phyloP scores from a whole-genome alignment of 2,329 filamentous ascomycete genomes.

The Pyrenochaeta sp. region DNA sequence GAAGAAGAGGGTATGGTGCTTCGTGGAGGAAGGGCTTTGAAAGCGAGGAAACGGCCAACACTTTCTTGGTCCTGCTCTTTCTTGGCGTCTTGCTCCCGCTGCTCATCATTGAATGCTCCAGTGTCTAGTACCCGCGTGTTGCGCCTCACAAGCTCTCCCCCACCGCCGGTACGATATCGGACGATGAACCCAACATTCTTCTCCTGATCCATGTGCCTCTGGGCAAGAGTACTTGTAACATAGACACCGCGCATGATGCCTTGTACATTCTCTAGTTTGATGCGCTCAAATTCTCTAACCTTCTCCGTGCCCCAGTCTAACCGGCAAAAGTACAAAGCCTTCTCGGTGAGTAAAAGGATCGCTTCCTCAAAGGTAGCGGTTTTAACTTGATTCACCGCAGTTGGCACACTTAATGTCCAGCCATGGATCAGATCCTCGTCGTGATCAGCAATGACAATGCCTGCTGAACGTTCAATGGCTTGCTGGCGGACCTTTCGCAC shows the following conservation, averaged over 20 bases:
- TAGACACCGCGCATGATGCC: constrained; percentile 84
- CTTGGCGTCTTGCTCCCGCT: constrained; percentile 13
- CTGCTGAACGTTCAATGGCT: constrained; percentile 87
- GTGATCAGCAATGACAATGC: constrained; percentile 76
- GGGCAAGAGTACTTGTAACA: constrained; percentile 85
- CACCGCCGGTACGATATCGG: constrained; percentile 75
- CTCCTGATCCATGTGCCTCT: constrained; percentile 76
- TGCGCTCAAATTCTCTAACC: constrained; percentile 87
- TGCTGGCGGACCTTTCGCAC: constrained; percentile 84
- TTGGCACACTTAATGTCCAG: constrained; percentile 87
- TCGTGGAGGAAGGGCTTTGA: constrained; percentile 63
- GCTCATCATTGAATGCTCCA: constrained; percentile 39
- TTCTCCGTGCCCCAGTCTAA: constrained; percentile 98
- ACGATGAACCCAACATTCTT: constrained; percentile 87
- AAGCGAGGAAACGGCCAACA: constrained; percentile 56
- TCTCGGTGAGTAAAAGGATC: constrained; percentile 85
- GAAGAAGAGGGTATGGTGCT: constrained; percentile 47
- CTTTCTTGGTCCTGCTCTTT: constrained; percentile 32
- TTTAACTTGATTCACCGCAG: constrained; percentile 71
- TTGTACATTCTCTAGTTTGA: constrained; percentile 77
- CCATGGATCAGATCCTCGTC: constrained; percentile 89
- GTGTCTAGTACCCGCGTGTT: constrained; percentile 82
- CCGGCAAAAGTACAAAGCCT: constrained; percentile 85
- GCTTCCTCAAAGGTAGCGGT: constrained; percentile 84
- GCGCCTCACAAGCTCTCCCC: constrained; percentile 75